A percentile compares a stretch with the other conserved stretches of the same genome.
phyloP scores from a whole-genome alignment of 495 filamentous ascomycete genomes.

The Cudoniella acicularis region DNA sequence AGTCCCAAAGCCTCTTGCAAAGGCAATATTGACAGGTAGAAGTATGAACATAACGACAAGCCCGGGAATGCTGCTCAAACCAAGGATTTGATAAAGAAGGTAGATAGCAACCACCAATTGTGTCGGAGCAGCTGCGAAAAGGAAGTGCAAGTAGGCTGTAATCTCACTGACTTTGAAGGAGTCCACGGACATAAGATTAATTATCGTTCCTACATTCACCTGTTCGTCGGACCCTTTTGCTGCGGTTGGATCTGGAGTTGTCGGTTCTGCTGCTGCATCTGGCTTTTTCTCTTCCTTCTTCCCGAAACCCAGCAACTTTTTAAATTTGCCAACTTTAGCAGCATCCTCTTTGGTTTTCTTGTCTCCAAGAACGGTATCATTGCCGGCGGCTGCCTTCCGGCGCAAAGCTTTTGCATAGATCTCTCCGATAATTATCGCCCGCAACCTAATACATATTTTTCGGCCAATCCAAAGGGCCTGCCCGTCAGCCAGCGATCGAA shows the following conservation, averaged over 20 bases:
- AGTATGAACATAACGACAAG: slow-evolving; percentile 88
- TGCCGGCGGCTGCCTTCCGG: slow-evolving; percentile 77
- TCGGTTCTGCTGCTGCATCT: slow-evolving; percentile 5
- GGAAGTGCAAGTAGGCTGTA: slow-evolving; percentile 57
- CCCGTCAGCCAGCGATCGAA: slow-evolving; percentile 74
- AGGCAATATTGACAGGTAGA: slow-evolving; percentile 81
- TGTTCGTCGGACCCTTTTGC: slow-evolving; percentile 58
- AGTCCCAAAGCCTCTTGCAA: slow-evolving; percentile 77
- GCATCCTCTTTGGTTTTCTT: slow-evolving; percentile 52
- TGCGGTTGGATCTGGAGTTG: slow-evolving; percentile 24
- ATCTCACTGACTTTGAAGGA: slow-evolving; percentile 92
- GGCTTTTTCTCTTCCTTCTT: slow-evolving; percentile 38
- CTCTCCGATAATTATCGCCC: slow-evolving; percentile 94
- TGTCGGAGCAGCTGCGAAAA: slow-evolving; percentile 37
- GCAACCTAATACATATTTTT: slow-evolving; percentile 86
- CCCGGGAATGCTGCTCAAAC: slow-evolving; percentile 89
- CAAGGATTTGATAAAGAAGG: slow-evolving; percentile 84
- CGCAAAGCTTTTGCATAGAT: slow-evolving; percentile 97
- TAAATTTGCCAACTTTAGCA: slow-evolving; percentile 49
- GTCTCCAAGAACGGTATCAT: slow-evolving; percentile 66
- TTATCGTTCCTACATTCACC: slow-evolving; percentile 92
- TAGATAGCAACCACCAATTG: slow-evolving; percentile 41
- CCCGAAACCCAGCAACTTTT: slow-evolving; percentile 54
- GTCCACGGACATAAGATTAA: slow-evolving; percentile 98
- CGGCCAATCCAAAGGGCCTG: slow-evolving; percentile 94